Conservation (phyloP, 2,329 filamentous ascomycete species). For the Chaetomiaceae sp. region DNA sequence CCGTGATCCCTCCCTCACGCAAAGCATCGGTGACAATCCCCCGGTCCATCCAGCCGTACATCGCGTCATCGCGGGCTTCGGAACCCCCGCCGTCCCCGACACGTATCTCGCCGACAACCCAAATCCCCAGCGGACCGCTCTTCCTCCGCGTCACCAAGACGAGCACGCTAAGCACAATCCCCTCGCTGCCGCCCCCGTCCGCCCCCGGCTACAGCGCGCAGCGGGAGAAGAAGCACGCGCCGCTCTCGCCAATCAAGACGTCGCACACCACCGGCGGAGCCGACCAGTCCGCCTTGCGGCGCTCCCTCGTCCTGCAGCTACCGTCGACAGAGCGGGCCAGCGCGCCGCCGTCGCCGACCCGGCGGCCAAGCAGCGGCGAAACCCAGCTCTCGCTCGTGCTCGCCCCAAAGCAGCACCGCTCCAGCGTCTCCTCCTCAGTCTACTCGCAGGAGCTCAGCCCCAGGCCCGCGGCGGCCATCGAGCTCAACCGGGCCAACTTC, state of each 20-base stretch:
- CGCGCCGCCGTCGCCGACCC: constrained; percentile 4
- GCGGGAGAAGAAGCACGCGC: background rate
- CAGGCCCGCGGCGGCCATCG: background rate
- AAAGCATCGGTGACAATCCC: constrained; percentile 6
- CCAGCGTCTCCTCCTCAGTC: constrained; percentile 15
- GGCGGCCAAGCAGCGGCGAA: background rate
- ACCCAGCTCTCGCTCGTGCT: background rate
- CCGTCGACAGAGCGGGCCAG: constrained; percentile 7
- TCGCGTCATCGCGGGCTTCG: background rate
- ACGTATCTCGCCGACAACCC: background rate
- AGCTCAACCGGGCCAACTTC: constrained; percentile 14
- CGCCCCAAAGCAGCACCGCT: background rate
- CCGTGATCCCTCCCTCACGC: background rate
- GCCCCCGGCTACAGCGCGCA: background rate
- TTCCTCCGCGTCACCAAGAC: constrained; percentile 15
- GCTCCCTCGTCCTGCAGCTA: constrained; percentile 1
- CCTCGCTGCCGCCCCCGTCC: constrained; percentile 9
- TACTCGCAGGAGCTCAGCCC: constrained; percentile 13
- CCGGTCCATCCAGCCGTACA: constrained; percentile 4
- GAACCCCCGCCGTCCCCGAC: constrained; percentile 9
- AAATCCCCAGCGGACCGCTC: constrained; percentile 7
- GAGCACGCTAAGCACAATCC: constrained; percentile 16
- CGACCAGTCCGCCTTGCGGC: background rate
- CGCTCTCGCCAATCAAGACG: constrained; percentile 3
- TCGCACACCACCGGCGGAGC: background rate